Evolutionary conservation across 1,284 basidiomycete species (phyloP), one percentile per base, ranked within the genome.

Genomic region (Meira nashicola): DNA sequence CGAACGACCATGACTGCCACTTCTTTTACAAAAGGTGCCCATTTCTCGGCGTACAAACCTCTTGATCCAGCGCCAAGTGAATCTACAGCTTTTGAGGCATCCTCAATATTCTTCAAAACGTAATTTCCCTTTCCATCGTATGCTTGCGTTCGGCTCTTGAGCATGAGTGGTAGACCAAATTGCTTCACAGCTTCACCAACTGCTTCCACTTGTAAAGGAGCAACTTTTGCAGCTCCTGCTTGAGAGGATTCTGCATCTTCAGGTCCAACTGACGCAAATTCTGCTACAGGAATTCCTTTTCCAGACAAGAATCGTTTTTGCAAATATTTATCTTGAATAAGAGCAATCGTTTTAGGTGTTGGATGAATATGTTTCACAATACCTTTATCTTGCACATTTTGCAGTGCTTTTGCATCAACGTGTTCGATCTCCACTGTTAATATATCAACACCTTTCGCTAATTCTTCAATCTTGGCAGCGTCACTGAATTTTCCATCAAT

Each of bases 381-480:
- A 53, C 66, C 68, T 56, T 73, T 57, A 44, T 76, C 73, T 39
- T 77, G 70, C 33, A 77, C 75, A 40, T 59, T 58, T 43, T 76
- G 86, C 7, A 98, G 83, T 1, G 91, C 85, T 23, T 82, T 81
- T 6, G 85, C 90, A 71, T 95, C 86, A 58, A 99, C 92, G 74
- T 99, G 94, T 81, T 99, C 94, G 51, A 98, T 98, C 81, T 99
- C 94, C 55, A 95, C 87, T 0, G 95, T 98, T 57, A 98, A 82
- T 41, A 98, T 82, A 73, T 97, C 90, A 40, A 90, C 92, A 76
- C 87, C 86, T 19, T 79, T 67, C 0, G 92, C 91, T 17, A 99
- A 85, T 68, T 89, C 83, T 48, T 83, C 82, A 70, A 99, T 96
- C 79, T 89, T 88, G 21, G 80, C 81, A 2, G 89, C 84, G 73